Evolutionary conservation across 352 stramenopile species (phyloP).

Genomic region (Pythium monospermum): DNA sequence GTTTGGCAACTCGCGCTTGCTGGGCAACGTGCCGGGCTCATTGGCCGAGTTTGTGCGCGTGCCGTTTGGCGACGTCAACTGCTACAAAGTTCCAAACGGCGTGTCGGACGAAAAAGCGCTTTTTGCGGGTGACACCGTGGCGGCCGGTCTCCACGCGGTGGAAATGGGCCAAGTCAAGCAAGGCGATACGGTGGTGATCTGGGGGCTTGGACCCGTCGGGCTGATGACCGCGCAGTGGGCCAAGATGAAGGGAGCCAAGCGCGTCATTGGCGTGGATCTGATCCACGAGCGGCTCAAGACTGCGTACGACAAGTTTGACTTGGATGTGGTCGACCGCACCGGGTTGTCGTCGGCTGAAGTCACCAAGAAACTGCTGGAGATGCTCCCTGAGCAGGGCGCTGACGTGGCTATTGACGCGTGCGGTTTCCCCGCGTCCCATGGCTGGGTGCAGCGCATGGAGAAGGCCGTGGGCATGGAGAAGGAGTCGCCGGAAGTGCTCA

Average conservation of each 20-base stretch:
- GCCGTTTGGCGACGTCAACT: constrained; percentile 68
- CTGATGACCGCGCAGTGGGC: constrained; percentile 53
- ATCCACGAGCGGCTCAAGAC: constrained; percentile 46
- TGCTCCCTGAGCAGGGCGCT: constrained; percentile 43
- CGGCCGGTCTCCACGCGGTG: constrained; percentile 52
- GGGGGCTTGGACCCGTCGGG: constrained; percentile 58
- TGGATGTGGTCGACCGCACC: constrained; percentile 58
- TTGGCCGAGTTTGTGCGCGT: constrained; percentile 76
- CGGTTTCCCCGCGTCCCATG: constrained; percentile 26
- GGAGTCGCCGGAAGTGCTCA: constrained; percentile 48
- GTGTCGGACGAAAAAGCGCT: constrained; percentile 65
- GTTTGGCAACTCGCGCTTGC: constrained; percentile 47
- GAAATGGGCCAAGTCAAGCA: constrained; percentile 46
- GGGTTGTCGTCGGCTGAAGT: constrained; percentile 43
- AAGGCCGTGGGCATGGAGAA: constrained; percentile 47
- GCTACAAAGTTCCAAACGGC: constrained; percentile 48
- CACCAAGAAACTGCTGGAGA: constrained; percentile 38
- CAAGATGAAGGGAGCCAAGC: constrained; percentile 58
- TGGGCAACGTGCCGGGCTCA: constrained; percentile 55
- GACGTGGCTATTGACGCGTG: constrained; percentile 56
- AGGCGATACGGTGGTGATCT: constrained; percentile 54
- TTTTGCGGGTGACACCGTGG: constrained; percentile 51
- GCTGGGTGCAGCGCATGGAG: constrained; percentile 38
- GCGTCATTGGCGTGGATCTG: constrained; percentile 51
- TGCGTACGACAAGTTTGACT: constrained; percentile 47